Conservation (phyloP, 1,284 basidiomycete genomes). For the Afroboletus lepidellus region DNA sequence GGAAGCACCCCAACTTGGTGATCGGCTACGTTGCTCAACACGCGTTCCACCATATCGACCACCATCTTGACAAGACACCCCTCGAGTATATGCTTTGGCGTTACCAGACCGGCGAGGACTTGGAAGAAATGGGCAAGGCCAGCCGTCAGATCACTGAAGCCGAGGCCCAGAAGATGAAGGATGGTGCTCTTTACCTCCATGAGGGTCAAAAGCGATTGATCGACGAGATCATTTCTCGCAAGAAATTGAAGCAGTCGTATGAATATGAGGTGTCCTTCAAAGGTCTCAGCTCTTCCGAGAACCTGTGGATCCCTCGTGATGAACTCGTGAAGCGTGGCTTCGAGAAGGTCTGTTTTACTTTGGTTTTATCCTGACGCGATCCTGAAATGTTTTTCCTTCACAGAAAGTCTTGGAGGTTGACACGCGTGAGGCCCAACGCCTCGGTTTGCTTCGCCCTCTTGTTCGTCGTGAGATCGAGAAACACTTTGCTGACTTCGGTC, state of each 20-base stretch:
- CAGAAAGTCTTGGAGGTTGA: slow-evolving; percentile 95
- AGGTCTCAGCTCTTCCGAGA: slow-evolving; percentile 88
- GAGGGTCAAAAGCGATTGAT: slow-evolving; percentile 95
- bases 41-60: slow-evolving; percentile 98
- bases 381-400: slow-evolving; percentile 4
- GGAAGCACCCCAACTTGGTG: slow-evolving; percentile 99
- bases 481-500: slow-evolving; percentile 95
- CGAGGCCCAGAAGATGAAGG: slow-evolving; percentile 96
- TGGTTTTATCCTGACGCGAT: not conserved
- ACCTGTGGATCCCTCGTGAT: slow-evolving; percentile 95
- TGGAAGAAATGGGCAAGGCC: slow-evolving; percentile 95
- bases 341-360: slow-evolving; percentile 68
- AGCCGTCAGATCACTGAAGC: slow-evolving; percentile 85
- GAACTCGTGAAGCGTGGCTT: slow-evolving; percentile 97
- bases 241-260: slow-evolving; percentile 99
- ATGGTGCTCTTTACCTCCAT: slow-evolving; percentile 81
- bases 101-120: slow-evolving; percentile 98
- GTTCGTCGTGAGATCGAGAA: slow-evolving; percentile 98
- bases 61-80: slow-evolving; percentile 97
- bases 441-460: slow-evolving; percentile 93
- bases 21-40: slow-evolving; percentile 98
- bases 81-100: slow-evolving; percentile 99
- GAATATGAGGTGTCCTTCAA: slow-evolving; percentile 98
- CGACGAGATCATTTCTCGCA: slow-evolving; percentile 87
- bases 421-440: slow-evolving; percentile 94